Evolutionary conservation across 305 asterid species (phyloP), one percentile per base, ranked within the genome.

Genomic region (Striga hermonthica): DNA sequence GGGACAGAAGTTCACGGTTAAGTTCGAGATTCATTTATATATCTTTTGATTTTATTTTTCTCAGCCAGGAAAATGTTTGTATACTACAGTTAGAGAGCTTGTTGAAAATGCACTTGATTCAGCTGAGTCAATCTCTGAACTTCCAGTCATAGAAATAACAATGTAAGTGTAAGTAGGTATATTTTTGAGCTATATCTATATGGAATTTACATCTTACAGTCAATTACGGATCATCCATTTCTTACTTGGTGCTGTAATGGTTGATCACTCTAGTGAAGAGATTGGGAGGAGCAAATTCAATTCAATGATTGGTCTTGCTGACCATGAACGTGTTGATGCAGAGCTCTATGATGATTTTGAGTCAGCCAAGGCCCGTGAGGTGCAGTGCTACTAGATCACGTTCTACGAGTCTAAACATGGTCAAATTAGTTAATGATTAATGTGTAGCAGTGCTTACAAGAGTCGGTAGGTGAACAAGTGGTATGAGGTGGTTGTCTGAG

Each of bases 71-170:
- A 88, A 91, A 76, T 75, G 81, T 68, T 77, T 91, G 70, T 91
- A 88, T 77, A 91, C 96, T 64, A 88, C 97, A 53, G 96, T 88
- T 60, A 76, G 97, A 72, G 96, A 91, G 82, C 95, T 91, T 67
- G 96, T 91, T 71, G 97, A 91, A 73, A 91, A 91, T 86, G 88
- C 96, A 4, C 97, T 91, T 70, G 97, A 91, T 78, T 91, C 97
- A 69, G 93, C 97, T 9, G 96, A 91, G 79, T 82, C 97, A 47
- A 84, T 88, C 67, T 75, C 87, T 5, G 89, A 91, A 75, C 94
- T 91, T 78, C 97, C 95, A 0, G 35, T 83, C 56, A 75, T 91
- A 69, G 95, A 91, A 74, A 83, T 91, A 68, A 83, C 89, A 68
- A 86, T 91, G 97, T 91, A 79, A 75, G 87, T 65, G 48, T 55